These are phyloP conservation scores for Ascocoryne sarcoides DNA, from an alignment of 2,329 filamentous ascomycete genomes.

Conservation along the genomic window DNA sequence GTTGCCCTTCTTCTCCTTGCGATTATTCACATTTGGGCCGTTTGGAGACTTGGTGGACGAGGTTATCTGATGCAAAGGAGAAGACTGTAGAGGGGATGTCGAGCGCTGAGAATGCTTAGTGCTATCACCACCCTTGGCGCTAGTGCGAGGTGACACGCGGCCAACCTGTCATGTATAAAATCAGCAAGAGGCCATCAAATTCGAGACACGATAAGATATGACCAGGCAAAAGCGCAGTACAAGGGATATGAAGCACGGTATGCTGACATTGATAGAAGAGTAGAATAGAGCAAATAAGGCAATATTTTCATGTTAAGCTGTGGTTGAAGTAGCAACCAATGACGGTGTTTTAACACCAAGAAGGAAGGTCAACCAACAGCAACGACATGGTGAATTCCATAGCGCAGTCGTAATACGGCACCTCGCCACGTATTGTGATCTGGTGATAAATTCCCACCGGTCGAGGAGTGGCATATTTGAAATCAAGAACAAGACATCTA, in stretches of 20 bases:
- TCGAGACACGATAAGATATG: background rate
- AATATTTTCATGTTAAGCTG: background rate
- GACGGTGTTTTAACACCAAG: no score
- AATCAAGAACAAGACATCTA: conserved; percentile 7
- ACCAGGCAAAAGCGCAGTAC: background rate
- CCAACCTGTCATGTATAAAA: conserved; percentile 14
- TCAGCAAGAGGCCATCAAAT: background rate
- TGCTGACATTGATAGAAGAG: conserved; percentile 5
- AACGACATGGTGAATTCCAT: background rate
- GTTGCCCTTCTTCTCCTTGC: conserved; percentile 9
- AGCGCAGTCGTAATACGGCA: conserved; percentile 12
- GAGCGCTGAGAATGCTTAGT: conserved; percentile 11
- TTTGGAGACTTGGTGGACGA: no score
- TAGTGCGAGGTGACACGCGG: conserved; percentile 20
- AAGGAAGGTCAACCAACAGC: background rate
- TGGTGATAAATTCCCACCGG: background rate
- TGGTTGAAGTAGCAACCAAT: no score
- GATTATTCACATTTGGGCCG: conserved; percentile 15
- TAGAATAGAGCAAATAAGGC: conserved; percentile 1
- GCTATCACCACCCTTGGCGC: conserved; percentile 10
- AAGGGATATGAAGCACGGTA: conserved; percentile 2
- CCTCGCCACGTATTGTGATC: conserved; percentile 13
- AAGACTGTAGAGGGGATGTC: conserved; percentile 32
- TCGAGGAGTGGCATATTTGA: background rate
- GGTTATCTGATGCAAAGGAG: conserved; percentile 46